These are phyloP conservation scores for Rubus parviflorus DNA, from an alignment of 306 rosid species.

Conservation along the genomic window DNA sequence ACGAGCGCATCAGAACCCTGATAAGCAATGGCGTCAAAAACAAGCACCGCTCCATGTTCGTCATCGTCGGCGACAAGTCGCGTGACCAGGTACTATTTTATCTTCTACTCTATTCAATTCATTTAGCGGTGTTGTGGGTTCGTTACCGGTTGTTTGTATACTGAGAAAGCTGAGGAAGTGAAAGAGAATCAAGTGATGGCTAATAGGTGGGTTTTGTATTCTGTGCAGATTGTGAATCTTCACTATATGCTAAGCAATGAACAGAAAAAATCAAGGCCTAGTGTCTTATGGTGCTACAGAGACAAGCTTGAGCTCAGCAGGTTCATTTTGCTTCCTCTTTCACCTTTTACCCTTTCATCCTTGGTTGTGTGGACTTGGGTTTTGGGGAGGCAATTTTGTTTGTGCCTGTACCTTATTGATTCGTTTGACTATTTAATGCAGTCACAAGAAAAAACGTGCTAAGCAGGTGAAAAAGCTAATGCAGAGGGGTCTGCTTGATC, in stretches of 20 bases:
- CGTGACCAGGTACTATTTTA: conserved; percentile 62
- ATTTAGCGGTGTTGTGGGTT: neutral
- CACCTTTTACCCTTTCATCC: neutral
- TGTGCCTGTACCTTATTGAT: conserved; percentile 4
- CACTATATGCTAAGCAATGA: conserved; percentile 87
- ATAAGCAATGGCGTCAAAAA: conserved; percentile 89
- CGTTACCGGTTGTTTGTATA: neutral
- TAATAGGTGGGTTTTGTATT: neutral
- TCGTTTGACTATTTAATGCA: conserved; percentile 42
- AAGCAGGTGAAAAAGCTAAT: conserved; percentile 70
- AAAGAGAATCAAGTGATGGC: neutral
- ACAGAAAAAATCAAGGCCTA: conserved; percentile 69
- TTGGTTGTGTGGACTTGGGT: neutral
- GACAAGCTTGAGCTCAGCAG: conserved; percentile 96
- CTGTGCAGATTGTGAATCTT: conserved; percentile 77
- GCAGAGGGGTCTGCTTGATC: conserved; percentile 82
- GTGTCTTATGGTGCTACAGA: conserved; percentile 89
- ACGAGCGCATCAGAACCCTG: conserved; percentile 86
- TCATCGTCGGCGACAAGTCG: conserved; percentile 91
- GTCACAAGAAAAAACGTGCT: conserved; percentile 81
- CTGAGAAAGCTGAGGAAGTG: neutral
- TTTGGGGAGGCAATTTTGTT: too few relatives aligned
- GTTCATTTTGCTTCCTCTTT: conserved; percentile 10
- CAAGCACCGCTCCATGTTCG: conserved; percentile 81
- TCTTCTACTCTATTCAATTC: neutral